A percentile compares a stretch with the other conserved stretches of the same genome.
Conservation (phyloP, 257 asterid species). For the Agastache rugosa region DNA sequence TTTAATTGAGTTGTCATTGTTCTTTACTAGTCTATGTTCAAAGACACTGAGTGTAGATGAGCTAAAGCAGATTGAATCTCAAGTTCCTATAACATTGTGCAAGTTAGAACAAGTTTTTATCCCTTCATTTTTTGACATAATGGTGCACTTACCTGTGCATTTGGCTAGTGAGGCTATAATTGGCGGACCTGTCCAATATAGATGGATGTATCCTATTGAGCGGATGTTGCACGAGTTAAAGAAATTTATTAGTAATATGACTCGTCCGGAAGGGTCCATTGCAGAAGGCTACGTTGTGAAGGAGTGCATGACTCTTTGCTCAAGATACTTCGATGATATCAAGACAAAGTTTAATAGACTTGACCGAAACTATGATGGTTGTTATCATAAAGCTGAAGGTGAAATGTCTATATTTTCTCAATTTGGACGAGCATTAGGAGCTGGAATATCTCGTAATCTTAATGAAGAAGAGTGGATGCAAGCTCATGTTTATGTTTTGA, state of each 20-base stretch:
- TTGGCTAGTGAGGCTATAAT: constrained; percentile 7
- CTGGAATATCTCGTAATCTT: not conserved
- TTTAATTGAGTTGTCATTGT: constrained; percentile 14
- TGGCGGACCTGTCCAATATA: not conserved
- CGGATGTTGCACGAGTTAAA: not conserved
- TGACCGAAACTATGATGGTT: not conserved
- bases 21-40: not conserved
- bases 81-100: too few species aligned
- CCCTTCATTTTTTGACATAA: constrained; percentile 8
- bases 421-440: constrained; percentile 3
- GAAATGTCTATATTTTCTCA: not conserved
- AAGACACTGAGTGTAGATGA: too few species aligned
- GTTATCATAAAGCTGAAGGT: not conserved
- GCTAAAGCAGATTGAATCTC: too few species aligned
- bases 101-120: not conserved
- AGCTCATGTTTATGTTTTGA: constrained; percentile 5
- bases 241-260: not conserved
- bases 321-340: not conserved
- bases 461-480: not conserved
- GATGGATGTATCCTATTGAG: constrained; percentile 20
- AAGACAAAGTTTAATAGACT: not conserved
- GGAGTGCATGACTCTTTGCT: constrained; percentile 9
- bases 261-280: constrained; percentile 9
- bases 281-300: not conserved
- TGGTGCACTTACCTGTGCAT: constrained; percentile 14